Evolutionary conservation across 768 basidiomycete genomes (phyloP), one percentile per base, ranked within the genome.

Genomic region (Kwoniella sp.): DNA sequence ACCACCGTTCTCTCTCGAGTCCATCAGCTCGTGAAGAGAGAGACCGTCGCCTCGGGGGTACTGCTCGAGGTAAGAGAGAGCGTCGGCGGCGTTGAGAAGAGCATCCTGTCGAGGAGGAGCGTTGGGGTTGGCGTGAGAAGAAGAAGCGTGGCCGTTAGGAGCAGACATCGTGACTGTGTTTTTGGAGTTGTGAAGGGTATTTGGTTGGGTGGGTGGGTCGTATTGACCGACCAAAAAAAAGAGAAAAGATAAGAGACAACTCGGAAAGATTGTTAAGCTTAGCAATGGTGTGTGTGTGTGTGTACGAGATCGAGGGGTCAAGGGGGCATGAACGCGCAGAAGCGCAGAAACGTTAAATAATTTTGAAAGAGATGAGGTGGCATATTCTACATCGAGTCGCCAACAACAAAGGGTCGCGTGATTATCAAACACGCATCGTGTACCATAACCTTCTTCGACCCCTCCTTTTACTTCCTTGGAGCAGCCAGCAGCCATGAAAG

Each of bases 11-110:
- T 71, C 63, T 53, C 68, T 54, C 0, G 90, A 89, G 83, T 96
- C 86, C 87, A 97, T 93, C 70, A 98, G 88, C 75, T 97, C 90
- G 8, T 81, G 61, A 64, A 91, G 84, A 63, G 89, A 87, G 55
- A 99, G 86, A 46, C 96, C 95, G 86, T 99, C 95, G 10, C 81
- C 77, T 59, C 83, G 83, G 25, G 81, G 22, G 77, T 98, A 98
- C 2, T 84, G 80, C 70, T 85, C 83, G 76, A 99, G 88, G 73
- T 88, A 85, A 44, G 88, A 85, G 60, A 95, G 73, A 54, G 95
- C 96, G 65, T 84, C 80, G 52, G 86, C 82, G 47, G 91, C 84
- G 76, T 88, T 84, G 77, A 93, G 88, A 77, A 83, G 52, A 22
- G 48, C 82, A 48, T 69, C 63, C 30, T 76, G 54, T 9, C 65